Evolutionary conservation across 352 stramenopile genomes (phyloP), one percentile per base, ranked within the genome.

Genomic region (Thalassiosira livingstoniorum): DNA sequence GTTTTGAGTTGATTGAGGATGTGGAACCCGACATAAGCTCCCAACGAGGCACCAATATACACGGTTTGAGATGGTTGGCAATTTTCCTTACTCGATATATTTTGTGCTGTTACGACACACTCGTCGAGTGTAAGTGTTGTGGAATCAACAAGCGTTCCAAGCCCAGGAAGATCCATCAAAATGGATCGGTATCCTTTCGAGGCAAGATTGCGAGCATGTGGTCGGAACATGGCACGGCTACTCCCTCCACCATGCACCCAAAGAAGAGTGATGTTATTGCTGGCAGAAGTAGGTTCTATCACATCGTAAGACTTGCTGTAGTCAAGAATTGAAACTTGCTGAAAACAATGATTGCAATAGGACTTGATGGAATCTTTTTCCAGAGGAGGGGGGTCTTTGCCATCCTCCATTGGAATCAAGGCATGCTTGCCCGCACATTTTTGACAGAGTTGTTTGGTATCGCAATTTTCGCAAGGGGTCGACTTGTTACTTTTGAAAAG

Each of bases 11-110:
- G 42, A 2, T 51, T 47, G 2, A 92, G 53, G 4, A 90, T 75
- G 27, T 91, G 75, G 64, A 91, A 92, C n/a, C 87, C 87, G 78
- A 76, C 75, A 53, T 92, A 90, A 23, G 80, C 85, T 31, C 84
- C 87, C 1, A 91, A 69, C 13, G 75, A 88, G 27, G 54, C 80
- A 60, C 86, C 86, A 62, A 91, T 71, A 47, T 91, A 91, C 34
- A 91, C 76, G 29, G 75, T 81, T 35, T 75, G 71, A 21, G 66
- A 78, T n/a, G 55, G 34, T 25, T 74, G n/a, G 15, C 58, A 75
- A 55, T 43, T 82, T 54, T 85, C 75, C 23, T 75, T 69, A 21
- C 83, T 42, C 37, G 88, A 67, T 21, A 91, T 82, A 34, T 21
- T 32, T 57, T 73, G 37, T n/a, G 83, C 53, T 23, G 80, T 70